A percentile compares a stretch with the other conserved stretches of the same genome.
Conservation (phyloP, 805 yeast species). For the Saturnispora galanensis region DNA sequence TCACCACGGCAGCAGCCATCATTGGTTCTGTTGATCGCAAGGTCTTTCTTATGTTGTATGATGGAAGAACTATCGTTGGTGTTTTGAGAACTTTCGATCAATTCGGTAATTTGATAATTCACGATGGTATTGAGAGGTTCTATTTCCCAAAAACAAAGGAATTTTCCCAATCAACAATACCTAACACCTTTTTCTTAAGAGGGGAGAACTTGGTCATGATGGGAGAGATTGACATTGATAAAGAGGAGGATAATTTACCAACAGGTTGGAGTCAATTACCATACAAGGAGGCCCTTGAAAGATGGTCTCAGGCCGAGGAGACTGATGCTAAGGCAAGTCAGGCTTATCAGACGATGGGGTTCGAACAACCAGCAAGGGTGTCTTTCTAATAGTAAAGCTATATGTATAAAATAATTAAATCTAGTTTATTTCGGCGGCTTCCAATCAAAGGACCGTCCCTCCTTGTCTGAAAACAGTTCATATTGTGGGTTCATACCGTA, state of each 20-base stretch:
- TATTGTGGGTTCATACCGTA: constrained; percentile 47
- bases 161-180: constrained; percentile 55
- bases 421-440: not conserved
- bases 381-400: not conserved
- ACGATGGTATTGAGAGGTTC: constrained; percentile 81
- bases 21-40: constrained; percentile 74
- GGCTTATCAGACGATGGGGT: constrained; percentile 1
- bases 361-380: constrained; percentile 2
- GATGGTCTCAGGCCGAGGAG: constrained; percentile 15
- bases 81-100: constrained; percentile 92
- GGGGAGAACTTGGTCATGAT: constrained; percentile 93
- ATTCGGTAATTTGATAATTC: constrained; percentile 85
- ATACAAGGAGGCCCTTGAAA: constrained; percentile 50
- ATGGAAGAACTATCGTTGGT: constrained; percentile 82
- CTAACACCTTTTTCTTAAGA: constrained; percentile 78
- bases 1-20: constrained; percentile 84
- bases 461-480: constrained; percentile 35
- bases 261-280: constrained; percentile 44
- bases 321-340: not conserved
- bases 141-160: constrained; percentile 40
- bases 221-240: constrained; percentile 88
- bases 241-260: constrained; percentile 58
- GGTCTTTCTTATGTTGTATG: constrained; percentile 78
- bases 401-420: not conserved
- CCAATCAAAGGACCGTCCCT: constrained; percentile 15